Percentiles rank a stretch among this genome's conserved stretches.
Evolutionary conservation across 2,329 filamentous ascomycete genomes (phyloP).

Genomic region (Phialophora verrucosa): DNA sequence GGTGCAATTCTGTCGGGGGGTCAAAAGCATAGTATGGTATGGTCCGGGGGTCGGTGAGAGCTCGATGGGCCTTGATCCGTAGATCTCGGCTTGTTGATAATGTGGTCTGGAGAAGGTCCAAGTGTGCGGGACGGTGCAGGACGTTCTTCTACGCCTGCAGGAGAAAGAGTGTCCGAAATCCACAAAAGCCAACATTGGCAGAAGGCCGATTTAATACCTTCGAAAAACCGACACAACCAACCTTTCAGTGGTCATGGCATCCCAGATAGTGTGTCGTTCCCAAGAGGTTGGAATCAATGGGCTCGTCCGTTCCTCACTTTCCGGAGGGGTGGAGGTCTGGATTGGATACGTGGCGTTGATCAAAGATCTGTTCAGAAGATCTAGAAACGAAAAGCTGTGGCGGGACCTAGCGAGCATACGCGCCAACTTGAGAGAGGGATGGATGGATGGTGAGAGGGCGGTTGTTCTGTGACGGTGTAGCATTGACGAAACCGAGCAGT

Average conservation of each 20-base stretch:
- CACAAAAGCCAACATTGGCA: background rate
- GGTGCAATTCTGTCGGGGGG: constrained; percentile 4
- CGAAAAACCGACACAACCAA: background rate
- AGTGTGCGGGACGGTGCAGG: background rate
- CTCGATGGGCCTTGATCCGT: background rate
- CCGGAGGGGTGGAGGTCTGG: background rate
- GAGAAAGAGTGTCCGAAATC: background rate
- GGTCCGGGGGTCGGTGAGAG: background rate
- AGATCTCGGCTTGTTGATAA: background rate
- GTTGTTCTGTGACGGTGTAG: background rate
- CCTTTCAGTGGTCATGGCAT: background rate
- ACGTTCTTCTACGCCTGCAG: background rate
- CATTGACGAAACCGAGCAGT: background rate
- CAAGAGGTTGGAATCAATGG: background rate
- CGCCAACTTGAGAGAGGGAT: constrained; percentile 1
- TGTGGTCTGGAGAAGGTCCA: background rate
- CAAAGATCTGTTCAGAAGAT: constrained; percentile 9
- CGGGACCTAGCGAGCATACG: constrained; percentile 18
- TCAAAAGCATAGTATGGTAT: constrained; percentile 8
- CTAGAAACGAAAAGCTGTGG: constrained; percentile 14
- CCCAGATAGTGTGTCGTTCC: background rate
- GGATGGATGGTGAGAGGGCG: background rate
- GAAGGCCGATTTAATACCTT: background rate
- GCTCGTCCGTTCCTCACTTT: background rate
- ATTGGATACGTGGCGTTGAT: constrained; percentile 10